Percentiles rank a stretch among this genome's conserved stretches.
phyloP scores from a whole-genome alignment of 176 grass and related monocot genomes.

The Oryza australiensis region DNA sequence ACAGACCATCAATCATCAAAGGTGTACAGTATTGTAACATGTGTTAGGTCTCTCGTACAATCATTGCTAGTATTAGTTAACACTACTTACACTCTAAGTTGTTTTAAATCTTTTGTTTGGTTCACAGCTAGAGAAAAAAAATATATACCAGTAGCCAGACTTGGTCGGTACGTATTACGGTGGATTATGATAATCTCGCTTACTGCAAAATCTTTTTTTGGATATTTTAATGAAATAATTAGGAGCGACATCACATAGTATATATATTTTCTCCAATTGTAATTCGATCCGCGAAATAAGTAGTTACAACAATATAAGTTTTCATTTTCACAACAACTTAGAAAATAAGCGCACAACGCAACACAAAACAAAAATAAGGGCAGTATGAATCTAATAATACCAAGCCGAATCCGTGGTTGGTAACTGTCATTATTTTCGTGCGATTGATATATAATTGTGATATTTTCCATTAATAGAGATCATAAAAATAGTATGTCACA shows the following conservation, averaged over 20 bases:
- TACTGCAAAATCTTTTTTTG: neutral
- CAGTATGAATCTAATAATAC: neutral
- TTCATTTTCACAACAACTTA: neutral
- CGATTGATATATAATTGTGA: neutral
- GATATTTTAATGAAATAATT: neutral
- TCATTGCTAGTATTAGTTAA: neutral
- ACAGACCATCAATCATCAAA: slow-evolving; percentile 2
- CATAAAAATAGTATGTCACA: neutral
- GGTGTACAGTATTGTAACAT: neutral
- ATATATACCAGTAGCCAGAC: neutral
- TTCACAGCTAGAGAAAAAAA: neutral
- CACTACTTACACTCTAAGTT: neutral
- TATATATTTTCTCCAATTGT: neutral
- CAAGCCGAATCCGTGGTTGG: neutral
- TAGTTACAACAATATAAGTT: neutral
- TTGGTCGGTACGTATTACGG: neutral
- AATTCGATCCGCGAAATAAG: neutral
- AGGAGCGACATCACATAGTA: too few species aligned
- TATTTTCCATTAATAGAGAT: neutral
- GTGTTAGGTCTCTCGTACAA: neutral
- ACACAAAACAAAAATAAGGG: too few species aligned
- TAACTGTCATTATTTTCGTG: neutral
- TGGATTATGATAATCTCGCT: too few species aligned
- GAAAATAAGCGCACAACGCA: neutral
- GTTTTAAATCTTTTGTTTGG: neutral